Conservation (phyloP, 2,329 filamentous ascomycete species). For the Oidium heveae region DNA sequence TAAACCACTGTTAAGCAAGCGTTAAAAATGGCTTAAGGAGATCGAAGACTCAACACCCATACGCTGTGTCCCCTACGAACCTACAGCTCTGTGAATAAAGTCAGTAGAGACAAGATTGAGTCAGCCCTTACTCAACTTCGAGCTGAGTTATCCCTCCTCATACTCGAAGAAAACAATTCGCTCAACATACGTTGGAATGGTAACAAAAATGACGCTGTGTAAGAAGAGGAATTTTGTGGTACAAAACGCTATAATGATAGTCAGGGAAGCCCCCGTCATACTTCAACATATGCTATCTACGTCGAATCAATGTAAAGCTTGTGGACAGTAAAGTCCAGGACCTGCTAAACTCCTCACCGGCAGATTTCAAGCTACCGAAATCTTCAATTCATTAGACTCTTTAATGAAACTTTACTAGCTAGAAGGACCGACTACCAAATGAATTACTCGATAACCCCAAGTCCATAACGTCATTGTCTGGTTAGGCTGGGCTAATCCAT, state of each 20-base stretch:
- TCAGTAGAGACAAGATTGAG: not conserved
- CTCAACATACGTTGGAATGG: not conserved
- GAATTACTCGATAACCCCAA: not conserved
- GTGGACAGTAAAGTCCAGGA: no score
- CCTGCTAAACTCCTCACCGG: not conserved
- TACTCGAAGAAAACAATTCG: no score
- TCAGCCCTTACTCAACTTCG: not conserved
- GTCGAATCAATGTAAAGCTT: no score
- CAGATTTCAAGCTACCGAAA: not conserved
- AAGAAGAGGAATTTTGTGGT: not conserved
- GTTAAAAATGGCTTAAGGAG: no score
- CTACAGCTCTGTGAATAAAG: not conserved
- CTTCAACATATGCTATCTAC: no score
- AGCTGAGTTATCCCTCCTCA: not conserved
- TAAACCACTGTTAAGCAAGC: no score
- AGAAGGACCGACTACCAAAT: not conserved
- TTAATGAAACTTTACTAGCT: not conserved
- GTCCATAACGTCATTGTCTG: no score
- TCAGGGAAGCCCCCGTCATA: no score
- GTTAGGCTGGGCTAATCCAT: no score
- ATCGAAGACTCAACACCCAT: no score
- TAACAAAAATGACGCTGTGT: not conserved
- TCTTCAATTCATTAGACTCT: not conserved
- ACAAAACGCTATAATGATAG: not conserved
- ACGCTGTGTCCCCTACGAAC: no score